phyloP scores from a whole-genome alignment of 2,329 filamentous ascomycete species.

The Fusarium dlaminii region DNA sequence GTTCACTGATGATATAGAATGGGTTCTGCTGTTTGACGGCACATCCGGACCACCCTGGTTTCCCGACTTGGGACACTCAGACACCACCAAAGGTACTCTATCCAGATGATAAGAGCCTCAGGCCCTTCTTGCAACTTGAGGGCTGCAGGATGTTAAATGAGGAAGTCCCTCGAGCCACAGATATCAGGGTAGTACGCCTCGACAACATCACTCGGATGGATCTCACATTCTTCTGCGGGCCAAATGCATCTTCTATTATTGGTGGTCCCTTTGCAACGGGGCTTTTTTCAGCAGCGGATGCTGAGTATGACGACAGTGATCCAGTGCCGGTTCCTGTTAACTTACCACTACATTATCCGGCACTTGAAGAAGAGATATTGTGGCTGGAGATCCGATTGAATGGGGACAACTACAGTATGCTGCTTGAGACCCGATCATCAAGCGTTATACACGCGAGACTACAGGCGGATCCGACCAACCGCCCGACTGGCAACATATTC shows the following conservation, averaged over 20 bases:
- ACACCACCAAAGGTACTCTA: neutral
- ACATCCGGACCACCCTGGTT: accelerated
- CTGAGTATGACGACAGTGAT: accelerated
- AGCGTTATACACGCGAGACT: neutral
- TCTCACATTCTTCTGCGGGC: neutral
- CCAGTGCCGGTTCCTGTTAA: neutral
- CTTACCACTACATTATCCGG: neutral
- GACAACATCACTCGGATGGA: neutral
- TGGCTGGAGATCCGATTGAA: neutral
- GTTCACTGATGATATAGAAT: neutral
- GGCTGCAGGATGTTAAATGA: neutral
- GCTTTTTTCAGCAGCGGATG: neutral
- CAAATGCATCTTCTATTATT: neutral
- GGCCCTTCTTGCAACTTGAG: neutral
- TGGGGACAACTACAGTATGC: neutral
- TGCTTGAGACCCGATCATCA: neutral
- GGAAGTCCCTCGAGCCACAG: neutral
- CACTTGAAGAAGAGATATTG: neutral
- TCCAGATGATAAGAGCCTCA: neutral
- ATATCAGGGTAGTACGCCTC: neutral
- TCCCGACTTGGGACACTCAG: neutral
- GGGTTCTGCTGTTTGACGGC: neutral
- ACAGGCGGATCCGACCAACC: neutral
- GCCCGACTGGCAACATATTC: neutral
- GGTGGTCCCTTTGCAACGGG: neutral